Evolutionary conservation across 1,139 yeast genomes (phyloP).

Genomic region (Candida sp.): DNA sequence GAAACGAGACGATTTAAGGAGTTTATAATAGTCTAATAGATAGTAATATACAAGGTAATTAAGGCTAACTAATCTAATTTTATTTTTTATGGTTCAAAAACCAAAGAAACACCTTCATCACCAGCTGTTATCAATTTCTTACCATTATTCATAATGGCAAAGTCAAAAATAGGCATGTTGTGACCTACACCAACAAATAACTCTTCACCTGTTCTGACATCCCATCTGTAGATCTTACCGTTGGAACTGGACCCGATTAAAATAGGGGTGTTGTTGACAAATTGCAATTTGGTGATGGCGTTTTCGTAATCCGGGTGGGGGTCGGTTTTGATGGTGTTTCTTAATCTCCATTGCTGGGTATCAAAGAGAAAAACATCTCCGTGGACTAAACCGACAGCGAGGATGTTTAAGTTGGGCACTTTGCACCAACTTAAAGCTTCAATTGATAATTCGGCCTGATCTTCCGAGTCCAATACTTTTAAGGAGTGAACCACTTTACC

Average conservation of each 20-base stretch:
- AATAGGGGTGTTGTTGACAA: slow-evolving; percentile 53
- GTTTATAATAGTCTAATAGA: not conserved
- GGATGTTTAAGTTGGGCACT: slow-evolving; percentile 47
- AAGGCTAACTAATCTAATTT: not conserved
- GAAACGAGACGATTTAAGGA: not conserved
- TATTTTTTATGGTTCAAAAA: slow-evolving; percentile 33
- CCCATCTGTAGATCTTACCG: slow-evolving; percentile 86
- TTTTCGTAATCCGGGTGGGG: slow-evolving; percentile 38
- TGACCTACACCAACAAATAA: slow-evolving; percentile 85
- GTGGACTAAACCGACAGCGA: slow-evolving; percentile 87
- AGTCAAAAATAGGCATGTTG: slow-evolving; percentile 89
- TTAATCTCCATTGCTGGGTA: slow-evolving; percentile 79
- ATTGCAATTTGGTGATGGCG: slow-evolving; percentile 78
- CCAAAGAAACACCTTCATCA: slow-evolving; percentile 90
- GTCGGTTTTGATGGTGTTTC: slow-evolving; percentile 58
- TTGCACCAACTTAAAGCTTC: slow-evolving; percentile 87
- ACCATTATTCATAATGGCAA: slow-evolving; percentile 61
- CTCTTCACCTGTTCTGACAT: slow-evolving; percentile 78
- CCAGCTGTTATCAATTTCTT: slow-evolving; percentile 88
- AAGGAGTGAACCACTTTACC: slow-evolving; percentile 71
- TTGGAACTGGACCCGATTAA: slow-evolving; percentile 78
- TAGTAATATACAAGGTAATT: not conserved
- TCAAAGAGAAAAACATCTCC: slow-evolving; percentile 85
- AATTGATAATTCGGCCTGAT: slow-evolving; percentile 71
- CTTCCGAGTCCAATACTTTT: slow-evolving; percentile 63